Base-by-base conservation (phyloP, 192 early-diverging fungal species). In the Mortierella claussenii region DNA sequence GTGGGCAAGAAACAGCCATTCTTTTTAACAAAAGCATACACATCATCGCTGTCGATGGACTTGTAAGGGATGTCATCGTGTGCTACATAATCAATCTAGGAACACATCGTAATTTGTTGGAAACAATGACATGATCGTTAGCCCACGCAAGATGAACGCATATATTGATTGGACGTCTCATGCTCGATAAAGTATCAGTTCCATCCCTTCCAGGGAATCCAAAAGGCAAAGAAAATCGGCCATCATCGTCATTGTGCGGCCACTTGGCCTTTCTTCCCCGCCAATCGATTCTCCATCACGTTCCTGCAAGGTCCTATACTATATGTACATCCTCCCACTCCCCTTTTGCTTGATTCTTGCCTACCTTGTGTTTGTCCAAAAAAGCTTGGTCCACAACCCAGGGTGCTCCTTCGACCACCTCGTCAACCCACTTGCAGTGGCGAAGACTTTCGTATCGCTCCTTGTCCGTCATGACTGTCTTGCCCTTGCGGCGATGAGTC, bases 371-470 rank as follows among this genome's bases (percentile, higher is more conserved):
- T 53, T 83, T 33, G 69, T 92, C 90, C 44, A 94, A 49, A 52
- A 92, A 94, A 47, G 88, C 88, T 63, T 90, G 89, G 13, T 82
- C 86, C 55, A 94, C 78, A 21, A 85, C 65, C 92, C 92, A 94
- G 34, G 92, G 92, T 27, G 92, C 91, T 46, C 88, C 78, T 26
- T 79, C 80, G 20, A 94, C 76, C 7, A 94, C 90, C 59, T 92
- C 90, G 67, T 92, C 91, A 12, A 91, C 91, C 92, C 92, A 94
- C 64, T 87, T 87, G 65, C 92, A 94, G 61, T 94, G 92, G 34
- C 88, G 84, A 50, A 94, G 69, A 17, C 89, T 84, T 57, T 94
- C 90, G 55, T 87, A 89, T 30, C 92, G 89, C 68, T 94, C 92
- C 6, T 69, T 34, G 43, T 91, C 92, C 3, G 83, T 86, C 75